A percentile compares a stretch with the other conserved stretches of the same genome.
phyloP scores from a whole-genome alignment of 352 stramenopile genomes.

The Ophiocytium majus region DNA sequence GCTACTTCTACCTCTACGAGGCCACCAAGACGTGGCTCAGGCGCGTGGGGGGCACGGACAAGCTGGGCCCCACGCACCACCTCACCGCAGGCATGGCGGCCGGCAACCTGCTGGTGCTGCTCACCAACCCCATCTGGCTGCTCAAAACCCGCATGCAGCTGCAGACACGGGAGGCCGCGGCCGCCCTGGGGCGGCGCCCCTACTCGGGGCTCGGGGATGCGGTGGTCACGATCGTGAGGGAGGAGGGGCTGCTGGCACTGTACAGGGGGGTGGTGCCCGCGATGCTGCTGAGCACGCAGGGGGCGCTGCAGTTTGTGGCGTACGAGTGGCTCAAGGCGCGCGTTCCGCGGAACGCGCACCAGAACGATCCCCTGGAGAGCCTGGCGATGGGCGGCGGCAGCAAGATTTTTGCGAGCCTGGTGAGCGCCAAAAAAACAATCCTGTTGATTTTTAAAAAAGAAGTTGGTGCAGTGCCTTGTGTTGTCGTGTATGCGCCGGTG shows the following conservation, averaged over 20 bases:
- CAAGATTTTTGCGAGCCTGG: conserved; percentile 61
- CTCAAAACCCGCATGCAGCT: conserved; percentile 96
- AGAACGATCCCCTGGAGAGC: conserved; percentile 46
- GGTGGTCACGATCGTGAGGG: conserved; percentile 82
- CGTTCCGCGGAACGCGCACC: conserved; percentile 29
- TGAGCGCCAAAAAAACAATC: not conserved
- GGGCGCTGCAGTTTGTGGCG: conserved; percentile 81
- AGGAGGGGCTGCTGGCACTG: conserved; percentile 86
- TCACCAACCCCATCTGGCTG: conserved; percentile 98
- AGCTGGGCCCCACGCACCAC: conserved; percentile 65
- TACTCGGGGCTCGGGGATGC: conserved; percentile 69
- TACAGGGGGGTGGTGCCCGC: conserved; percentile 90
- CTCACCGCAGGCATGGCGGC: conserved; percentile 66
- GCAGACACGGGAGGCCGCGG: conserved; percentile 61
- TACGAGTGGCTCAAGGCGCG: conserved; percentile 73
- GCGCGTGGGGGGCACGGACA: conserved; percentile 22
- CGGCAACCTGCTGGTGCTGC: conserved; percentile 83
- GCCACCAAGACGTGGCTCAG: conserved; percentile 70
- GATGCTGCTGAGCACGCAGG: conserved; percentile 91
- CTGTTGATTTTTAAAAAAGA: not conserved
- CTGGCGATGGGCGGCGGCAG: conserved; percentile 58
- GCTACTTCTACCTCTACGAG: conserved; percentile 99
- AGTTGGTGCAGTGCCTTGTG: no score
- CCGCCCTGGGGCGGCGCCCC: conserved; percentile 20
- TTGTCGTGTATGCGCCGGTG: no score